Percentiles rank a stretch among this genome's conserved stretches.
These are phyloP conservation scores for Rhodamnia argentea DNA, from an alignment of 345 rosid genomes.

Conservation along the genomic window DNA sequence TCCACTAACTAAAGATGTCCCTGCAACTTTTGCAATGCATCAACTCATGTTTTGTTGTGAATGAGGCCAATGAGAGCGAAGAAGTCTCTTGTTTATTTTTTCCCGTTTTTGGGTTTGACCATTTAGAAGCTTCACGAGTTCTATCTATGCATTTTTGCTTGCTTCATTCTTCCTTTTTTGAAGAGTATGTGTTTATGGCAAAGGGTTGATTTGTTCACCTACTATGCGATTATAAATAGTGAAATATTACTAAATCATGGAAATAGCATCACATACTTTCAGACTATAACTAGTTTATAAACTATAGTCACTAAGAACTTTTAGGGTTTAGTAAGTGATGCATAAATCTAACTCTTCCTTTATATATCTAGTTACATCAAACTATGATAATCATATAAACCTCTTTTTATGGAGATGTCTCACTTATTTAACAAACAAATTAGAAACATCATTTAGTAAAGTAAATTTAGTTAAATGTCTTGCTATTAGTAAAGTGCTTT, in stretches of 20 bases:
- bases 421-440: neutral
- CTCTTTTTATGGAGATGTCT: neutral
- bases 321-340: too few species aligned
- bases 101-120: neutral
- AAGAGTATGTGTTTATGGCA: neutral
- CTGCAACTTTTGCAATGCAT: neutral
- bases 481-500: neutral
- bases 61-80: neutral
- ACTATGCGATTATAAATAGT: neutral
- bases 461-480: neutral
- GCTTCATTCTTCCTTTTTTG: neutral
- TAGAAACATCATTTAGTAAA: neutral
- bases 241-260: neutral
- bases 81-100: neutral
- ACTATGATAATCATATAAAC: neutral
- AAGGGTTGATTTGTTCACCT: neutral
- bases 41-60: neutral
- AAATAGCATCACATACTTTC: neutral
- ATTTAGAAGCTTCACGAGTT: neutral
- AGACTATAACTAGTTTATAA: neutral
- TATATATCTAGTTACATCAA: neutral
- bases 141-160: neutral
- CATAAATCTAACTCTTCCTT: too few species aligned
- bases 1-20: neutral
- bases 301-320: too few species aligned